phyloP scores from a whole-genome alignment of 108 stramenopile genomes.

The Cylindrotheca fusiformis region DNA sequence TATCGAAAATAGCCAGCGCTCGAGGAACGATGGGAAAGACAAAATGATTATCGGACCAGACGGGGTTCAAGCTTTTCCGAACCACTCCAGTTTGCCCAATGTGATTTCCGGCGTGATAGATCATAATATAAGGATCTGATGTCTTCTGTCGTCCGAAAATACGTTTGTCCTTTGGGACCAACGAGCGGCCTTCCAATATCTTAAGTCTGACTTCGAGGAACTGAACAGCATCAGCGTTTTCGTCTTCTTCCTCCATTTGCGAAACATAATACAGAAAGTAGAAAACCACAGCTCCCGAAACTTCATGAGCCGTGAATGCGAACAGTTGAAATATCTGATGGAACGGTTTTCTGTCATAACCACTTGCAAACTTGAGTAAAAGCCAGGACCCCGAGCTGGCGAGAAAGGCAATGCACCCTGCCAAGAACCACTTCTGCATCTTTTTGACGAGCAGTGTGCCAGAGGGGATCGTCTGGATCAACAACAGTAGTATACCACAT shows the following conservation, averaged over 20 bases:
- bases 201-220: constrained; percentile 1
- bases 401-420: too few relatives aligned
- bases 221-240: not conserved
- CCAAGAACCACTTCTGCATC: too few relatives aligned
- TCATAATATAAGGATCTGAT: constrained; percentile 11
- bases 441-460: too few relatives aligned
- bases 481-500: too few relatives aligned
- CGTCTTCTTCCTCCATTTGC: not conserved
- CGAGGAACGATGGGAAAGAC: constrained; percentile 7
- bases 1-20: constrained; percentile 13
- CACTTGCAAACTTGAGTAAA: too few relatives aligned
- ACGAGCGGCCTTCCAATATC: constrained; percentile 1
- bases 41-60: constrained; percentile 1
- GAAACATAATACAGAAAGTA: too few relatives aligned
- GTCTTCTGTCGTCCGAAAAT: constrained; percentile 4
- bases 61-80: constrained; percentile 6
- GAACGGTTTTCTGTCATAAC: too few relatives aligned
- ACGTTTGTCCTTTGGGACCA: constrained; percentile 9
- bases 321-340: too few relatives aligned
- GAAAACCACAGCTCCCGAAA: too few relatives aligned
- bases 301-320: too few relatives aligned
- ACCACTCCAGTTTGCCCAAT: constrained; percentile 11
- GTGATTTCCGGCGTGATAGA: constrained; percentile 4
- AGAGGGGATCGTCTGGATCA: too few relatives aligned
- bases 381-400: too few relatives aligned